Conservation (phyloP, 306 rosid genomes). For the Ormosia semicastrata region DNA sequence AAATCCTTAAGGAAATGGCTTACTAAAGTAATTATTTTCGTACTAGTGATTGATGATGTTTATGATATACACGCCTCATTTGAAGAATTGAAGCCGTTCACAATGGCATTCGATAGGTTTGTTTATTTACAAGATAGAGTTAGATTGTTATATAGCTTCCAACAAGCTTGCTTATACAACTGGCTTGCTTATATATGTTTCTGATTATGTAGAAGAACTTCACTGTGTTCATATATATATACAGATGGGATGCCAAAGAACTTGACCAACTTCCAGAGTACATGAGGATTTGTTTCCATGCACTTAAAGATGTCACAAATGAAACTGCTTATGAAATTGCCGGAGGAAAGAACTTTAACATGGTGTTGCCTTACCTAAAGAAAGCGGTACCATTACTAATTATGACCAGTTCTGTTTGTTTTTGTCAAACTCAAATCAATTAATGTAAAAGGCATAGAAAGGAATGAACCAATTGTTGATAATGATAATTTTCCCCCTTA, state of each 20-base stretch:
- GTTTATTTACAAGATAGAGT: background rate
- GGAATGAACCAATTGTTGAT: background rate
- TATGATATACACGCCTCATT: slow-evolving; percentile 60
- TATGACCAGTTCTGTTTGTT: background rate
- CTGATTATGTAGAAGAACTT: background rate
- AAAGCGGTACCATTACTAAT: slow-evolving; percentile 39
- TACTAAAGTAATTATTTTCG: slow-evolving; percentile 49
- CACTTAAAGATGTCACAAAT: slow-evolving; percentile 41
- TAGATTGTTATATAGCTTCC: background rate
- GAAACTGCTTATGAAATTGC: slow-evolving; percentile 57
- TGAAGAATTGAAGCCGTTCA: slow-evolving; percentile 57
- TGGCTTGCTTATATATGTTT: background rate
- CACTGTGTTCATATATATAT: background rate
- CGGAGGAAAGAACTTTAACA: slow-evolving; percentile 31
- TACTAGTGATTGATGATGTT: slow-evolving; percentile 54
- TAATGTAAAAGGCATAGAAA: background rate
- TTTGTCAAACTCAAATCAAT: background rate
- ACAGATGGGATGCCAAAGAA: slow-evolving; percentile 59
- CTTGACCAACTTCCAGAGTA: slow-evolving; percentile 43
- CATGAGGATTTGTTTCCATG: slow-evolving; percentile 53
- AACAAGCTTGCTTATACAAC: background rate
- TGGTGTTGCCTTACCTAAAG: slow-evolving; percentile 34
- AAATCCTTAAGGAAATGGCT: slow-evolving; percentile 58
- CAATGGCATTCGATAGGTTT: slow-evolving; percentile 53
- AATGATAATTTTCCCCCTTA: background rate